phyloP scores from a whole-genome alignment of 1,139 yeast genomes.

The Eremothecium gossypii region DNA sequence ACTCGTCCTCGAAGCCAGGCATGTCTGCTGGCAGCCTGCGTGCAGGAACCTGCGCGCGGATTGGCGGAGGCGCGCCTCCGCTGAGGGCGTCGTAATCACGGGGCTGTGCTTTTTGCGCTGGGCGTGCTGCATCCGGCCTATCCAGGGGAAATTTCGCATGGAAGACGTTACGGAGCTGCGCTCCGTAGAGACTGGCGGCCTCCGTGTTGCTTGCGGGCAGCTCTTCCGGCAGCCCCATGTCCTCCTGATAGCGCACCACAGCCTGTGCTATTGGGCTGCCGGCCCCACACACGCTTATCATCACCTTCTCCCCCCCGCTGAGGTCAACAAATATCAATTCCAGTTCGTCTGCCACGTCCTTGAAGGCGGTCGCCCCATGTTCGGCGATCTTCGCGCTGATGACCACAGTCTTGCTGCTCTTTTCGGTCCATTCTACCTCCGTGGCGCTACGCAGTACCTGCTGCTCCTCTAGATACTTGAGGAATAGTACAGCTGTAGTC shows the following conservation, averaged over 20 bases:
- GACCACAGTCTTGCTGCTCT: slow-evolving; percentile 5
- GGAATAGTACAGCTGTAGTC: slow-evolving; percentile 6
- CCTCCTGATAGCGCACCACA: slow-evolving; percentile 7
- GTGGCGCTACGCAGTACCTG: slow-evolving; percentile 2
- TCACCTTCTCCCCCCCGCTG: slow-evolving; percentile 8
- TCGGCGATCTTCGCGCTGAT: slow-evolving; percentile 2
- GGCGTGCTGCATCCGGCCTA: not conserved
- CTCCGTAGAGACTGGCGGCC: not conserved
- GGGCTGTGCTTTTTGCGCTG: not conserved
- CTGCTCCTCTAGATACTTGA: slow-evolving; percentile 6
- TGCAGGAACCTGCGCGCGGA: not conserved
- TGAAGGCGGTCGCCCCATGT: not conserved
- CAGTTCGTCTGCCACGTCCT: slow-evolving; percentile 1
- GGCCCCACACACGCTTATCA: slow-evolving; percentile 9
- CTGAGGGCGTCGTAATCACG: not conserved
- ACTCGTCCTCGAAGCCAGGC: slow-evolving; percentile 54
- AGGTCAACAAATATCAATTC: slow-evolving; percentile 8
- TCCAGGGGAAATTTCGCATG: slow-evolving; percentile 4
- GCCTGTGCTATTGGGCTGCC: slow-evolving; percentile 8
- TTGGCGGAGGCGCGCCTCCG: not conserved
- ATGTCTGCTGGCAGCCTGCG: slow-evolving; percentile 31
- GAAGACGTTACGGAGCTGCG: not conserved
- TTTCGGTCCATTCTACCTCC: slow-evolving; percentile 3
- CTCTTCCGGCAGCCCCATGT: slow-evolving; percentile 7
- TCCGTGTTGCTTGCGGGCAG: not conserved